A percentile compares a stretch with the other conserved stretches of the same genome.
phyloP scores from a whole-genome alignment of 2,329 filamentous ascomycete species.

The Phialophora verrucosa region DNA sequence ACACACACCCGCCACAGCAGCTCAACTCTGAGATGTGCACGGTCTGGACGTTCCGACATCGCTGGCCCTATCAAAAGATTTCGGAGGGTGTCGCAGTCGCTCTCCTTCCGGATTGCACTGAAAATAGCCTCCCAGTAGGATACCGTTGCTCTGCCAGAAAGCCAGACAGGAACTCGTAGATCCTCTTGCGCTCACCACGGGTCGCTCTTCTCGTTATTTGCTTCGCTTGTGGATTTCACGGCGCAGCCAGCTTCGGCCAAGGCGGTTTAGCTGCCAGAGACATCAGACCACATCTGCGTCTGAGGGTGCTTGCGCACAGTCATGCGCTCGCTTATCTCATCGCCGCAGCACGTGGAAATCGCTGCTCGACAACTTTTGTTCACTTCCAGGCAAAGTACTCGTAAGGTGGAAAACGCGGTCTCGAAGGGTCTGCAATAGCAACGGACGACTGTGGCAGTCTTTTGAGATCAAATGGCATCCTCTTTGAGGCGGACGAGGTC shows the following conservation, averaged over 20 bases:
- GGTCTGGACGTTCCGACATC: not conserved
- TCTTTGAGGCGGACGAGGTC: not conserved
- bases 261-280: not conserved
- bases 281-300: constrained; percentile 28
- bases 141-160: not conserved
- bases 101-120: not conserved
- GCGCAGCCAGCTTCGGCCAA: not conserved
- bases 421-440: not conserved
- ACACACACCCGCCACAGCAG: not conserved
- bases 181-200: not conserved
- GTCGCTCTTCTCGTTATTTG: not conserved
- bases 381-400: not conserved
- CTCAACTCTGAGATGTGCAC: not conserved
- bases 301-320: constrained; percentile 5
- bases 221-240: not conserved
- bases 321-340: constrained; percentile 3
- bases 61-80: not conserved
- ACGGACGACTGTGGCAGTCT: not conserved
- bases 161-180: not conserved
- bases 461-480: not conserved
- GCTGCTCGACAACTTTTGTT: not conserved
- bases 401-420: not conserved
- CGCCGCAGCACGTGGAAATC: not conserved
- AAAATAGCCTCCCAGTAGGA: not conserved
- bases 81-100: not conserved